Evolutionary conservation across 257 asterid species (phyloP), one percentile per base, ranked within the genome.

Genomic region (Solanum arcanum): DNA sequence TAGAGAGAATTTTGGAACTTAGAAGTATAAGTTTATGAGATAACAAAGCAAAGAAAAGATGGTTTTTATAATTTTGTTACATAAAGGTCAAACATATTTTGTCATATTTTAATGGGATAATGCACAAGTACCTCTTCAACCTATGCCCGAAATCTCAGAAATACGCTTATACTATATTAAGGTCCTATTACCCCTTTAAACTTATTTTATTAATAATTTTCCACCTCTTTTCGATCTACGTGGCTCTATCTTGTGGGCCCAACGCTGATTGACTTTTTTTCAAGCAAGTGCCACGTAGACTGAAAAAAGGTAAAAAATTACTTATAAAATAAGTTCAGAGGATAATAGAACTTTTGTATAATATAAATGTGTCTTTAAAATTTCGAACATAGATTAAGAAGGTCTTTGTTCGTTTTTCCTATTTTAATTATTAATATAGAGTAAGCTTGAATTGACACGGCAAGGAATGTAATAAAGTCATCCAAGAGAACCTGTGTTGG

Each of bases 1-100:
- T 62, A 47, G 42, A 59, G 29, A 49, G 46, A 85, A 44, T 21
- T 37, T 21, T 37, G 20, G 33, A 39, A 31, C 47, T 35, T 52
- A 12, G 83, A n/a, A 23, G 16, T 33, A 16, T 60, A 56, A 56
- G 70, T 41, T 83, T 83, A 66, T 37, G 75, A 59, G 46, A 56
- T 76, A 41, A 6, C 20, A 23, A 21, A 25, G 52, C 10, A 18
- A 46, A 39, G 84, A 14, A 27, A 49, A 12, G 23, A 31, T 4
- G 70, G 80, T 37, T 89, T 87, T 27, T 77, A 89, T 89, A 74
- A 83, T 60, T 13, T 70, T 33, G 44, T 4, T 23, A 21, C 42
- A 86, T 75, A 87, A 87, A 86, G 84, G 91, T 89, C 89, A 86
- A 83, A 52, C 37, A 56, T 12, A 56, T 83, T 44, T 86, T 49